Evolutionary conservation across 306 rosid species (phyloP), one percentile per base, ranked within the genome.

Genomic region (Crotalaria pallida): DNA sequence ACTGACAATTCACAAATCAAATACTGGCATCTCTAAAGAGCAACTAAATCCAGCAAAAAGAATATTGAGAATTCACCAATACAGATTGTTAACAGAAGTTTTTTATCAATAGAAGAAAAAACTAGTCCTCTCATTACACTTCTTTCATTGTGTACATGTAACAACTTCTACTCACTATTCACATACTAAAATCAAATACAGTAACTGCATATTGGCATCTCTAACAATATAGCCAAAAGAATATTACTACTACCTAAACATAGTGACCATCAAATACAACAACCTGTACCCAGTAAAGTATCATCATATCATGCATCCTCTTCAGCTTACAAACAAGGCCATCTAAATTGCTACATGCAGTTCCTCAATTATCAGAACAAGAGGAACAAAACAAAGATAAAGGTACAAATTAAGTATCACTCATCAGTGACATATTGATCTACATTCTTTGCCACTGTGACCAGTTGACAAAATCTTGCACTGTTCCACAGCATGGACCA

Each of bases 401-500:
- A 23, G 59, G 23, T 16, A 50, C 18, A 65, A 73, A 44, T 44
- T 44, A 12, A 44, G 49, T 44, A 11, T 11, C 47, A 10, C 3
- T 31, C 41, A 13, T 65, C 49, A 70, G 61, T 62, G 67, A 12
- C 73, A 53, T n/a, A 67, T 16, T 0, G 67, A 17, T 15, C 55
- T 36, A 21, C 15, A 27, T 5, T 70, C 77, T 53, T 63, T 69
- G 51, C 9, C 3, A 8, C n/a, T 13, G 13, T 1, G 49, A 31
- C 43, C 18, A 12, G 18, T 7, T 0, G 69, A 71, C 0, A 78
- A 23, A 4, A 5, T 18, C 72, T 77, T 77, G 71, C 61, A 77
- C 27, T 53, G 74, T 33, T 83, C 75, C 23, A 83, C 75, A 1
- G 79, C 72, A 13, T 65, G 58, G 7, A 83, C 36, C 59, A 89